Base-by-base conservation (phyloP, 116 monocot species). In the Zostera marina region DNA sequence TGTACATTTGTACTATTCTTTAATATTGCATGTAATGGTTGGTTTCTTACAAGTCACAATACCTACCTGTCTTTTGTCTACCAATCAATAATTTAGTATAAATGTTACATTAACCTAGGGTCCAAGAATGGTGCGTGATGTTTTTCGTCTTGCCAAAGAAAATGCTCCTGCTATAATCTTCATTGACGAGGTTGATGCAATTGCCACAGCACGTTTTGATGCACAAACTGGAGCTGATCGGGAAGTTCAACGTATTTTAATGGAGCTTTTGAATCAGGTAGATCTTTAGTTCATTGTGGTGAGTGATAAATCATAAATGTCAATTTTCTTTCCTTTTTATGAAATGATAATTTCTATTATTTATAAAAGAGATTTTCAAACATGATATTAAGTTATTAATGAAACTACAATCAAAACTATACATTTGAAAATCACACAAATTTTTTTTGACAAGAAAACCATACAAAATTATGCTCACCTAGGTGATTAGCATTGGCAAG, bases 141-240 rank as follows among this genome's bases (percentile, higher is more conserved):
- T 96, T 42, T 96, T 96, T 43, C 84, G 85, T 40, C 80, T 96
- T 70, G 96, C 96, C 41, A 96, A 96, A 66, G 96, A 96, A 70
- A 96, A 89, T 85, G 85, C 96, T 10, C 89, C 96, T 61, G 96
- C 96, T 26, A 89, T 96, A 47, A 96, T 96, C 60, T 96, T 96
- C 66, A 96, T 96, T 52, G 85, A 96, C 73, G 96, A 85, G 66
- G 96, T 96, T 54, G 96, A 96, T 82, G 96, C 96, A 26, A 96
- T 96, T 64, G 96, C 96, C 19, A 85, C 89, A 42, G 89, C 96
- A 53, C 85, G 85, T 70, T 96, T 85, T 78, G 96, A 89, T 79
- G 96, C 96, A 68, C 96, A 96, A 76, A 96, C 96, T 53, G 88
- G 88, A 26, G 96, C 96, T 69, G 96, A 96, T 48, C 81, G 85